Conservation (phyloP, 2,329 filamentous ascomycete species). For the Cercospora sp. region DNA sequence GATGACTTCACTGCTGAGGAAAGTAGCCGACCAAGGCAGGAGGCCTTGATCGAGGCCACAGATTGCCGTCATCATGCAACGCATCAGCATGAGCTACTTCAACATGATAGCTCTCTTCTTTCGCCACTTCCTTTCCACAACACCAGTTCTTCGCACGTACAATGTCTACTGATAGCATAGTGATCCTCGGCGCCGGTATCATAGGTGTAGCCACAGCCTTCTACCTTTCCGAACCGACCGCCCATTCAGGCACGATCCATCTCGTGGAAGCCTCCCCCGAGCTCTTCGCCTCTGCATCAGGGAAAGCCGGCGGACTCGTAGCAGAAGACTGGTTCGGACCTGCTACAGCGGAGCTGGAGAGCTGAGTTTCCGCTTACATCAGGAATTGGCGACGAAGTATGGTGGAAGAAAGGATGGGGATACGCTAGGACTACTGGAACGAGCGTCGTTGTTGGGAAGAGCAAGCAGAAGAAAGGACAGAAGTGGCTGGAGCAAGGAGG, state of each 20-base stretch:
- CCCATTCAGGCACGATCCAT: conserved; percentile 48
- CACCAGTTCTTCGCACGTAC: not conserved
- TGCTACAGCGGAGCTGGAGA: conserved; percentile 55
- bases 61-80: not conserved
- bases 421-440: conserved; percentile 60
- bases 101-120: not conserved
- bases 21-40: not conserved
- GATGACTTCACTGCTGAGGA: not conserved
- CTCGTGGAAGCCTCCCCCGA: conserved; percentile 59
- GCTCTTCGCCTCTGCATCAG: conserved; percentile 73
- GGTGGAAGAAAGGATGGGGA: conserved; percentile 61
- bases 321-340: conserved; percentile 62
- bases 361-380: conserved; percentile 70
- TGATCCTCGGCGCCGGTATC: conserved; percentile 70
- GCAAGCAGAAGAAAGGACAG: conserved; percentile 33
- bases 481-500: conserved; percentile 68
- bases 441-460: conserved; percentile 52
- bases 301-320: conserved; percentile 72
- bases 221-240: conserved; percentile 58
- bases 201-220: conserved; percentile 72
- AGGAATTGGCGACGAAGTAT: conserved; percentile 60
- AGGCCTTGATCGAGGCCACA: not conserved
- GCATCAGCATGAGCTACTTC: not conserved
- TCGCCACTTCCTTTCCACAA: not conserved
- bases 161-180: conserved; percentile 43